Conservation (phyloP, 2,329 filamentous ascomycete species). For the Harringtonia aguacate region DNA sequence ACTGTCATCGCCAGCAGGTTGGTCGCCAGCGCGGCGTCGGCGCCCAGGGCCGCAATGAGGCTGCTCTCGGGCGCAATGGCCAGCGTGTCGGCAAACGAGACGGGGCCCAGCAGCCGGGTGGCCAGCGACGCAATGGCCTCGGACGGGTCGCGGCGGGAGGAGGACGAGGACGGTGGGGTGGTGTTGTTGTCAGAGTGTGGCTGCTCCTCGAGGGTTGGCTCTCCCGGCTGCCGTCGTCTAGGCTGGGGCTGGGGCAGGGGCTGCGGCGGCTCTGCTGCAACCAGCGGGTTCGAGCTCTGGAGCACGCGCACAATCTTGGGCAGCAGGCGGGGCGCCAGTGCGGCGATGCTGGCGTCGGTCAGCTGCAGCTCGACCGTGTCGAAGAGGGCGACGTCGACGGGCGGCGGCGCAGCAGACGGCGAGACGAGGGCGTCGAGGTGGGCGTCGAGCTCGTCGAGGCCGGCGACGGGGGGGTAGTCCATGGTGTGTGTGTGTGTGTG, state of each 20-base stretch:
- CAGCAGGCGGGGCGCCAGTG: conserved; percentile 41
- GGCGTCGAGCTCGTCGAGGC: conserved; percentile 40
- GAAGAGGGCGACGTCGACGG: conserved; percentile 39
- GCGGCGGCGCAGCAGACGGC: conserved; percentile 22
- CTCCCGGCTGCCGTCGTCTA: conserved; percentile 12
- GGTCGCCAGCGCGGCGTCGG: conserved; percentile 41
- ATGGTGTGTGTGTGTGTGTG: conserved; percentile 11
- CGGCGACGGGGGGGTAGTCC: conserved; percentile 32
- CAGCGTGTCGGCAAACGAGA: conserved; percentile 40
- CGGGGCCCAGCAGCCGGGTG: conserved; percentile 43
- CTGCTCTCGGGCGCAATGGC: conserved; percentile 39
- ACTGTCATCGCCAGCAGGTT: conserved; percentile 48
- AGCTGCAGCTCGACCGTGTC: conserved; percentile 50
- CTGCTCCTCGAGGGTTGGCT: not conserved
- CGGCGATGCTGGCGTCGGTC: conserved; percentile 43
- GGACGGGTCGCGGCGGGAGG: too few relatives aligned
- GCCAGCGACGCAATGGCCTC: conserved; percentile 34
- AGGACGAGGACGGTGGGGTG: too few relatives aligned
- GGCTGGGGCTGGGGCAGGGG: conserved; percentile 40
- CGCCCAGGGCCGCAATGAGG: conserved; percentile 40
- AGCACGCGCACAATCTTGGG: conserved; percentile 43
- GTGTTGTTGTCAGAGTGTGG: conserved; percentile 15
- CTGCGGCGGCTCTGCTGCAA: too few relatives aligned
- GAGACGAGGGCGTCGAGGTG: conserved; percentile 41
- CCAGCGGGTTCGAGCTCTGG: too few relatives aligned